These are phyloP conservation scores for Plasmodium adleri DNA, from an alignment of 169 alveolate genomes.

Conservation along the genomic window DNA sequence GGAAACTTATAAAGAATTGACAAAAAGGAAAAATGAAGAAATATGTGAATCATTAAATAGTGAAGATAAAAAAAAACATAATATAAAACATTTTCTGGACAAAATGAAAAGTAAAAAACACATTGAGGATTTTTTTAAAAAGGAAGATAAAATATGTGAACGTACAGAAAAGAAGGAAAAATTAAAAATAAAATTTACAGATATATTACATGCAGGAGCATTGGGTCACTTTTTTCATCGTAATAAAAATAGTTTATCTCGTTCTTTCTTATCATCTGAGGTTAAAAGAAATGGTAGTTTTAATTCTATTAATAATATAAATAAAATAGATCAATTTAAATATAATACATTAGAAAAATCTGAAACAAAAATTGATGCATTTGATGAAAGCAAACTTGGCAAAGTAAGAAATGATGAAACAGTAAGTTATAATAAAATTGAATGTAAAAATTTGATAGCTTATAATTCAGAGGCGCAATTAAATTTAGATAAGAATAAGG, in stretches of 20 bases:
- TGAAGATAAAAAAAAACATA: constrained; percentile 64
- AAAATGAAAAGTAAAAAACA: constrained; percentile 61
- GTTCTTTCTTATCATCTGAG: constrained; percentile 21
- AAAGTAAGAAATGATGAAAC: constrained; percentile 13
- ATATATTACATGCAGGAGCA: constrained; percentile 40
- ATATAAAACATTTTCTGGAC: constrained; percentile 52
- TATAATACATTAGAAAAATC: neutral
- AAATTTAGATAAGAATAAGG: neutral
- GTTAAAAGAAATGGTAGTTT: constrained; percentile 23
- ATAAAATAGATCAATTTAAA: constrained; percentile 15
- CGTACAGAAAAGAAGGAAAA: constrained; percentile 36
- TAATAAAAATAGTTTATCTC: constrained; percentile 23
- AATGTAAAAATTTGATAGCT: neutral
- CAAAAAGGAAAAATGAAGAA: neutral
- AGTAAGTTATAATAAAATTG: constrained; percentile 3
- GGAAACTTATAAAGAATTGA: neutral
- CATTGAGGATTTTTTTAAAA: constrained; percentile 36
- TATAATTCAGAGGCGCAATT: constrained; percentile 7
- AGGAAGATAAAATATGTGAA: constrained; percentile 46
- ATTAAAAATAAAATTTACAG: constrained; percentile 54
- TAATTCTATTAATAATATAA: constrained; percentile 1
- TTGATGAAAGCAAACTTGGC: neutral
- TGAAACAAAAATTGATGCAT: neutral
- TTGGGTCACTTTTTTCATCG: constrained; percentile 64
- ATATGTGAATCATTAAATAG: constrained; percentile 4